Evolutionary conservation across 768 basidiomycete genomes (phyloP).

Genomic region (Tricholoma sp.): DNA sequence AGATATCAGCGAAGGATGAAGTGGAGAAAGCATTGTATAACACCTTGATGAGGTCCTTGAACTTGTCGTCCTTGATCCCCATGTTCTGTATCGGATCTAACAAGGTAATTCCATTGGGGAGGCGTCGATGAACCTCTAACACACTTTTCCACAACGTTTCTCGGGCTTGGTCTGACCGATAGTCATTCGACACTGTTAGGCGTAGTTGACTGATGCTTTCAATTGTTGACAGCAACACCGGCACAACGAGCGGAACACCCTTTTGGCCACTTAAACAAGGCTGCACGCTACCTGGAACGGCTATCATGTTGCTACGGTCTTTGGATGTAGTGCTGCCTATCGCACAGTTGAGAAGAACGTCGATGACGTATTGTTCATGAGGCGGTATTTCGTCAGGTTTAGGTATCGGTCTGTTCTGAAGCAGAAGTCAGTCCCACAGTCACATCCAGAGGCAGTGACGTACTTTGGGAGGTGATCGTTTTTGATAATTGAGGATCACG

Average conservation of each 20-base stretch:
- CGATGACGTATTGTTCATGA: constrained; percentile 89
- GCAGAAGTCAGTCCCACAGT: neutral
- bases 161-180: constrained; percentile 68
- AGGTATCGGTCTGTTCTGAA: constrained; percentile 61
- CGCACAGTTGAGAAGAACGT: constrained; percentile 83
- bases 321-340: constrained; percentile 56
- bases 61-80: constrained; percentile 93
- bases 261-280: constrained; percentile 73
- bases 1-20: neutral
- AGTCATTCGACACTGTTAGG: constrained; percentile 85
- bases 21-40: constrained; percentile 7
- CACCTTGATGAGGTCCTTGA: constrained; percentile 81
- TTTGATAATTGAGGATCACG: constrained; percentile 87
- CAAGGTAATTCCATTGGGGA: constrained; percentile 80
- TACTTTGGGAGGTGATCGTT: constrained; percentile 80
- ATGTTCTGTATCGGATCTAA: constrained; percentile 93
- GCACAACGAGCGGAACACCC: constrained; percentile 81
- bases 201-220: constrained; percentile 85
- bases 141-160: constrained; percentile 90
- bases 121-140: constrained; percentile 84
- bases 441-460: constrained; percentile 7
- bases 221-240: constrained; percentile 82
- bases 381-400: constrained; percentile 67
- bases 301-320: constrained; percentile 45
- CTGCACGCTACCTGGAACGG: constrained; percentile 64